Evolutionary conservation across 1,284 basidiomycete genomes (phyloP).

Genomic region (Cystobasidiaceae sp.): DNA sequence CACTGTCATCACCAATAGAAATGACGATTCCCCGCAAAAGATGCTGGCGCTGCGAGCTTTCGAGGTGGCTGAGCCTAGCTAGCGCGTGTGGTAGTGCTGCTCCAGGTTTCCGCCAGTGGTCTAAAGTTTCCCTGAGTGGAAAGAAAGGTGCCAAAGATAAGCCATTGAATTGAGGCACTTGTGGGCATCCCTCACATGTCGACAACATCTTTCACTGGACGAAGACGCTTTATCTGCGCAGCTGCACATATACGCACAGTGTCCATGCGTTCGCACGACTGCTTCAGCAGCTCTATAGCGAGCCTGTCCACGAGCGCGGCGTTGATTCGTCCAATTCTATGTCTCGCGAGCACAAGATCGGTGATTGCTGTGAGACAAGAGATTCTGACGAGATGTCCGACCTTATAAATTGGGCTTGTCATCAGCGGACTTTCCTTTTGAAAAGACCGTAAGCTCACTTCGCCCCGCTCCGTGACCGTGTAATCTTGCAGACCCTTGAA

Average conservation of each 20-base stretch:
- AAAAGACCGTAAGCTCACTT: conserved; percentile 46
- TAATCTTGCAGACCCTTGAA: conserved; percentile 76
- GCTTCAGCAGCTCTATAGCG: conserved; percentile 66
- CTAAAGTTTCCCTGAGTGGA: too few relatives aligned
- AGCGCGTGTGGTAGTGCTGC: too few relatives aligned
- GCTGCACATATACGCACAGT: conserved; percentile 78
- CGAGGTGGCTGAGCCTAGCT: too few relatives aligned
- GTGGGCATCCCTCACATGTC: too few relatives aligned
- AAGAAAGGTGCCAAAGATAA: too few relatives aligned
- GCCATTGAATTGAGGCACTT: too few relatives aligned
- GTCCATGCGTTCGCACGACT: conserved; percentile 84
- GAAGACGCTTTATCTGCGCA: conserved; percentile 50
- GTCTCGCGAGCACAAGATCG: not conserved
- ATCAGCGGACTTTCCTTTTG: not conserved
- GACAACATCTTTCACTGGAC: not conserved
- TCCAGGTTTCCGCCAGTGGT: too few relatives aligned
- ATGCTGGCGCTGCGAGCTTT: too few relatives aligned
- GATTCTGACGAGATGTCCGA: conserved; percentile 94
- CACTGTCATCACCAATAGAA: too few relatives aligned
- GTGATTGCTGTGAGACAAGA: conserved; percentile 57
- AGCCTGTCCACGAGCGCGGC: not conserved
- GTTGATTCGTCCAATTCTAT: conserved; percentile 29
- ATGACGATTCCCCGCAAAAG: too few relatives aligned
- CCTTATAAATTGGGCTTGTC: conserved; percentile 42
- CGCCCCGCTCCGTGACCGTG: conserved; percentile 86